Percentiles rank a stretch among this genome's conserved stretches.
phyloP scores from a whole-genome alignment of 2,329 filamentous ascomycete species.

The Epichloe sp. region DNA sequence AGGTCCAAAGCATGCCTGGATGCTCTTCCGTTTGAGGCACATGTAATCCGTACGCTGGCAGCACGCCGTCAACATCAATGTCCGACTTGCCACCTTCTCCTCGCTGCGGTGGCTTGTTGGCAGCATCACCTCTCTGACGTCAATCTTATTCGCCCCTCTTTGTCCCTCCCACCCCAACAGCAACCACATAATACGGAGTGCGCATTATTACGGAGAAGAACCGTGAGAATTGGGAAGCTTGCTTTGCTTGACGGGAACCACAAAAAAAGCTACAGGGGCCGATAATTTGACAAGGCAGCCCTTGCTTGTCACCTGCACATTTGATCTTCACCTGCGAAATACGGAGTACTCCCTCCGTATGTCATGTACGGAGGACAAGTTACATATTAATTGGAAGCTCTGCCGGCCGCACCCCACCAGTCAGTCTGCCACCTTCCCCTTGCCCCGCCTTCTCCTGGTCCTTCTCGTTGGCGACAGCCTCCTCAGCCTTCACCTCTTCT shows the following conservation, averaged over 20 bases:
- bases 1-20: too few species aligned
- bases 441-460: slow-evolving; percentile 5
- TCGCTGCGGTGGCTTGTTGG: not conserved
- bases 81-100: not conserved
- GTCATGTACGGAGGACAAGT: too few species aligned
- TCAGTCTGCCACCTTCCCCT: not conserved
- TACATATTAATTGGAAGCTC: not conserved
- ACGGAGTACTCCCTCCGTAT: too few species aligned
- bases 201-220: too few species aligned
- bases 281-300: not conserved
- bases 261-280: not conserved
- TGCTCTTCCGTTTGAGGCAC: too few species aligned
- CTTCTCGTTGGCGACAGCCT: slow-evolving; percentile 2
- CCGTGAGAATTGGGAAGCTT: not conserved
- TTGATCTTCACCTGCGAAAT: too few species aligned
- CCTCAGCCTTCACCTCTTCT: not conserved
- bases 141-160: slow-evolving; percentile 1
- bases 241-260: not conserved
- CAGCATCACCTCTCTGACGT: slow-evolving; percentile 1
- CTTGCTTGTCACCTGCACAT: not conserved
- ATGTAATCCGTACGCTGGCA: too few species aligned
- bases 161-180: not conserved
- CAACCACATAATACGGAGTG: too few species aligned
- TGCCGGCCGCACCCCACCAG: not conserved
- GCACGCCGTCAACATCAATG: too few species aligned